Conservation (phyloP, 163 green algal species). For the Coccomyxa subellipsoidea region DNA sequence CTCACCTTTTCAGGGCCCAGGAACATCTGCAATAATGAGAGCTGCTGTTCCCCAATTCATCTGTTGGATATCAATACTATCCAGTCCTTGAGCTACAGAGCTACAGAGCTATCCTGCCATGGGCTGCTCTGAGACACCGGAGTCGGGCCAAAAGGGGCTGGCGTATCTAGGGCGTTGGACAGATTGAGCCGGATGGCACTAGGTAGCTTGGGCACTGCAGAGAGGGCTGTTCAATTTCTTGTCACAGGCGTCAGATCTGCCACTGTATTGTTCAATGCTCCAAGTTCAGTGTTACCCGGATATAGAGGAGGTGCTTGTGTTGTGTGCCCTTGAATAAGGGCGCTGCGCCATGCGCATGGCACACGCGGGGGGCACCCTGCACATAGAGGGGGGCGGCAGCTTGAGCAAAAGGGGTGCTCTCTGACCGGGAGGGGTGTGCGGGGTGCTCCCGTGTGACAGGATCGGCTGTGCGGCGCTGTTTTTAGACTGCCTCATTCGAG, state of each 20-base stretch:
- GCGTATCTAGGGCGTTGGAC: background rate
- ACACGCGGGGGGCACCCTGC: background rate
- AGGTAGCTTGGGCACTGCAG: background rate
- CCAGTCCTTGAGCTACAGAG: too few species aligned
- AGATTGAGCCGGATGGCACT: background rate
- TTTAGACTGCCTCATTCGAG: background rate
- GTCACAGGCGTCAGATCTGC: background rate
- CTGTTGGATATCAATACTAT: too few species aligned
- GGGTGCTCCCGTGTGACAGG: background rate
- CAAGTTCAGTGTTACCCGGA: background rate
- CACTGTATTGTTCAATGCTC: background rate
- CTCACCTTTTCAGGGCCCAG: background rate
- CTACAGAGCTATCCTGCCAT: too few species aligned
- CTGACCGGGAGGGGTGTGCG: background rate
- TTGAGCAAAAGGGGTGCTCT: background rate
- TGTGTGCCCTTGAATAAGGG: background rate
- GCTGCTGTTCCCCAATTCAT: too few species aligned
- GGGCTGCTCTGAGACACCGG: too few species aligned
- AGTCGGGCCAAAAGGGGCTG: background rate
- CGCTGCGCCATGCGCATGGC: background rate
- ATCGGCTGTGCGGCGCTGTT: background rate
- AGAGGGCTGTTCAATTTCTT: background rate
- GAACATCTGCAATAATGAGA: too few species aligned
- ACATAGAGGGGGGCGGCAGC: background rate
- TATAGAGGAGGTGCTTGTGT: background rate